Evolutionary conservation across 306 rosid species (phyloP).

Genomic region (Trifolium pratense): DNA sequence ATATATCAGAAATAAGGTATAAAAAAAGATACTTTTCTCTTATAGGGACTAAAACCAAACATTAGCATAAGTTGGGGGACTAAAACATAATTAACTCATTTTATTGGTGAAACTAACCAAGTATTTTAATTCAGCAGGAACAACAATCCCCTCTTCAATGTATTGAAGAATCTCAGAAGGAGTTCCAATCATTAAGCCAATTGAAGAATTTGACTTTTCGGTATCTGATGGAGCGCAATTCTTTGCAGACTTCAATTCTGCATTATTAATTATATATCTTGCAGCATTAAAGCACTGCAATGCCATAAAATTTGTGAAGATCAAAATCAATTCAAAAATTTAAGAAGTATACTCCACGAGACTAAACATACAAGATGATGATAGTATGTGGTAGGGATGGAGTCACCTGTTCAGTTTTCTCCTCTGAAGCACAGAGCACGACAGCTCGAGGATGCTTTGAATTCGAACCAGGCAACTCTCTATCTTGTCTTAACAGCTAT

Average conservation of each 20-base stretch:
- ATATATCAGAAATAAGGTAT: neutral
- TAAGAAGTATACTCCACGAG: slow-evolving; percentile 6
- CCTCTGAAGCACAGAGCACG: slow-evolving; percentile 86
- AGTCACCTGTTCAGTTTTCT: slow-evolving; percentile 74
- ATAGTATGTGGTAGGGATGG: neutral
- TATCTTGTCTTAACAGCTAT: slow-evolving; percentile 72
- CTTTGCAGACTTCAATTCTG: slow-evolving; percentile 54
- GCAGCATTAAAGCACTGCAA: slow-evolving; percentile 84
- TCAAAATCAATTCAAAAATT: slow-evolving; percentile 35
- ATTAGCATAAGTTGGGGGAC: neutral
- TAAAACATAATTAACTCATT: neutral
- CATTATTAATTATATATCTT: slow-evolving; percentile 63
- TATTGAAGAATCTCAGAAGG: slow-evolving; percentile 81
- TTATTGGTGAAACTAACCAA: slow-evolving; percentile 53
- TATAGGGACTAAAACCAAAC: neutral
- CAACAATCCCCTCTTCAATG: slow-evolving; percentile 79
- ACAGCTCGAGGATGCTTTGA: slow-evolving; percentile 75
- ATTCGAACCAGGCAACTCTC: slow-evolving; percentile 54
- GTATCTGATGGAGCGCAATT: slow-evolving; percentile 43
- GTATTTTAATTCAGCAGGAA: slow-evolving; percentile 75
- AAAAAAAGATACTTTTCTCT: neutral
- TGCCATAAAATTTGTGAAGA: slow-evolving; percentile 24
- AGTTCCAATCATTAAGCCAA: slow-evolving; percentile 81
- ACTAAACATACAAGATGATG: slow-evolving; percentile 14
- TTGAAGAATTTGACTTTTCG: slow-evolving; percentile 47